Conservation (phyloP, 2,329 filamentous ascomycete genomes). For the Gnomoniopsis smithogilvyi region DNA sequence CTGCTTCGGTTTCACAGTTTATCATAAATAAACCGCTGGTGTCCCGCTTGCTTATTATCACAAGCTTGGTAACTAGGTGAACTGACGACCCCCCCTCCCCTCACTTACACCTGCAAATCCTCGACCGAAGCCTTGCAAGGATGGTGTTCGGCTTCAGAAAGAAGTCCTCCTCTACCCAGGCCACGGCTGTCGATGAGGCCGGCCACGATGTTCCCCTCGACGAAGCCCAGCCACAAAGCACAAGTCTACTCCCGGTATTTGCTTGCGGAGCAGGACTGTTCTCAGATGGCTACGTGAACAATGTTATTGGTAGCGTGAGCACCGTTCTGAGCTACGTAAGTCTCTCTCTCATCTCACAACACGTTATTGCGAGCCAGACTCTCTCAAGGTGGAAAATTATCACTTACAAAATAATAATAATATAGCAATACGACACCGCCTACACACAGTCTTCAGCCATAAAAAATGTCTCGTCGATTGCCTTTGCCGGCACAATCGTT, state of each 20-base stretch:
- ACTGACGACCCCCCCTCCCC: too few species aligned
- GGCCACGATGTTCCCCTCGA: neutral
- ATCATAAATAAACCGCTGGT: too few species aligned
- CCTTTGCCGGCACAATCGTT: constrained; percentile 82
- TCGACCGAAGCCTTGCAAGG: too few species aligned
- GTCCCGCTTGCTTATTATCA: too few species aligned
- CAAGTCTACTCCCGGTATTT: constrained; percentile 61
- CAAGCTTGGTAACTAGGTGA: too few species aligned
- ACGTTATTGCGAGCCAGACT: too few species aligned
- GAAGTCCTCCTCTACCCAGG: constrained; percentile 8
- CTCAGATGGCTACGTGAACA: constrained; percentile 89
- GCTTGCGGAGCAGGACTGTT: constrained; percentile 89
- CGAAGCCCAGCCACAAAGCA: constrained; percentile 14
- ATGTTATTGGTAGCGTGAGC: constrained; percentile 42
- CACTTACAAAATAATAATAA: constrained; percentile 39
- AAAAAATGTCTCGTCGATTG: constrained; percentile 73
- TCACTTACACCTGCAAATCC: too few species aligned
- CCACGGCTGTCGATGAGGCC: neutral
- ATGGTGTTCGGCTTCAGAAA: constrained; percentile 16
- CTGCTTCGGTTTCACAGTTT: too few species aligned
- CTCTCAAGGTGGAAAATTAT: too few species aligned
- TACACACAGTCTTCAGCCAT: constrained; percentile 68
- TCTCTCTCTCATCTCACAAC: neutral
- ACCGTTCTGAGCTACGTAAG: neutral
- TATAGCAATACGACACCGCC: constrained; percentile 63